Evolutionary conservation across 2,329 filamentous ascomycete genomes (phyloP), one percentile per base, ranked within the genome.

Genomic region (Xylaria multiplex): DNA sequence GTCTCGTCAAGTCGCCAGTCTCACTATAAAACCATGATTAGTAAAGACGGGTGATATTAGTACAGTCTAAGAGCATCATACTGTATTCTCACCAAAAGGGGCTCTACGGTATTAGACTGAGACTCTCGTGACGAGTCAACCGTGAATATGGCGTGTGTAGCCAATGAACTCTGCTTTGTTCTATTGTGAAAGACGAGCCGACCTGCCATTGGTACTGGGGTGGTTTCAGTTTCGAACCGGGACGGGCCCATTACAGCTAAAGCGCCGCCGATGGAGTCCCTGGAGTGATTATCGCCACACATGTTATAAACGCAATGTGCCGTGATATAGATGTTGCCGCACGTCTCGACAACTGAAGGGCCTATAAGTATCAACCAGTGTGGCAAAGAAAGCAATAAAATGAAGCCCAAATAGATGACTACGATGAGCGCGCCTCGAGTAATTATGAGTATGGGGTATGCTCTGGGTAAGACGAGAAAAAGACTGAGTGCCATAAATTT

Each of bases 91-190:
- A 84, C 75, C 2, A 77, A 32, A 14, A 53, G 72, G 16, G 66
- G 54, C 22, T 76, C 45, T 46, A 82, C 66, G 32, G 76, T 66
- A 0, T 66, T 70, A 0, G 77, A 54, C 4, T 60, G 67, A 5
- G 68, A 59, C 13, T 67, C 66, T 9, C 59, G 69, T 6, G 65
- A 67, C 1, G 72, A 68, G 27, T 71, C 74, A 2, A 77, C 77
- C 0, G 79, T 82, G 14, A 83, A 77, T 6, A 80, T 76, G 6
- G 79, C 80, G 56, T 84, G 81, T 1, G 82, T 84, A 3, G 82
- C 66, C 19, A 59, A 24, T 6, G 59, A 46, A 6, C 42, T 22
- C 32, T 40, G 81, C 1, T 75, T 71, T 6, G 78, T 80, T 0
- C 79, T 79, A 1, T 79, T 81, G 59, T 83, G 80, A 53, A 85